phyloP scores from a whole-genome alignment of 306 rosid species.

The Castanopsis chinensis region DNA sequence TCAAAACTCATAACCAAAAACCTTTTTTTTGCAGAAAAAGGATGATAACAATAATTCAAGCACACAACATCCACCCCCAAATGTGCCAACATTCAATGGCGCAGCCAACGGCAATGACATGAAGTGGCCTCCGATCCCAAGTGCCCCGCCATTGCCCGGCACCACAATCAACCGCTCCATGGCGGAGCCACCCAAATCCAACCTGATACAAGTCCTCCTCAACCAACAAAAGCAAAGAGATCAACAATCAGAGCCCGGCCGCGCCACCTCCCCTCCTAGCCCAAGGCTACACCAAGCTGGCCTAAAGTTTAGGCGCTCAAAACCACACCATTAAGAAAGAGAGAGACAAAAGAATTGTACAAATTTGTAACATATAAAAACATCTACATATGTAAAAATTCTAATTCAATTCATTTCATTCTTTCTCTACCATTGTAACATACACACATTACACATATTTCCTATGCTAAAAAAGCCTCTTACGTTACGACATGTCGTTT shows the following conservation, averaged over 20 bases:
- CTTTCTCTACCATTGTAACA: constrained; percentile 2
- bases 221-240: constrained; percentile 3
- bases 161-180: constrained; percentile 1
- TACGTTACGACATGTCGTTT: neutral
- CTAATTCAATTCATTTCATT: neutral
- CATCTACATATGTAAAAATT: no score
- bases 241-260: neutral
- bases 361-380: neutral
- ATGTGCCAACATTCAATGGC: constrained; percentile 32
- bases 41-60: constrained; percentile 21
- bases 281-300: constrained; percentile 25
- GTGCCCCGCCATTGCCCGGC: constrained; percentile 41
- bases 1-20: neutral
- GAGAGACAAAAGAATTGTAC: neutral
- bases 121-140: constrained; percentile 39
- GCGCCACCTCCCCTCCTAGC: neutral
- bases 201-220: neutral
- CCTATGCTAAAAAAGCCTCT: no score
- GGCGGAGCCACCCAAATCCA: constrained; percentile 12
- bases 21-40: constrained; percentile 33
- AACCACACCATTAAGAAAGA: neutral
- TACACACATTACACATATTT: neutral
- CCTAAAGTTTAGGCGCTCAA: constrained; percentile 20
- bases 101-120: constrained; percentile 29
- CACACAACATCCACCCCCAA: constrained; percentile 37